Base-by-base conservation (phyloP, 2,329 filamentous ascomycete genomes). In the Alternaria infectoria region DNA sequence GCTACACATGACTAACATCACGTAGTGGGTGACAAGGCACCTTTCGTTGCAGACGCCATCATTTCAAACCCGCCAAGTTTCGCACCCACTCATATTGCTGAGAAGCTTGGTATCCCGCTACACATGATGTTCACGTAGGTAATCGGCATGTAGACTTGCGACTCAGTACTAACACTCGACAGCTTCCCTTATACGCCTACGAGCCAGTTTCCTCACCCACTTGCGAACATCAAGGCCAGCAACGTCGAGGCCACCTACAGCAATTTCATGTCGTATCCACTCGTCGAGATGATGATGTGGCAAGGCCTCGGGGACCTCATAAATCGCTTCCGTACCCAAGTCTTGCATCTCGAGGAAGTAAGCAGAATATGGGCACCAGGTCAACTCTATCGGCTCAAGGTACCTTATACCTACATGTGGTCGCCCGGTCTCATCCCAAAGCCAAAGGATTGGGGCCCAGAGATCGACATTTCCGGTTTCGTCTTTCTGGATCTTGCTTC, bases 71-170 rank as follows among this genome's bases (percentile, higher is more conserved):
- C 91, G 4, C 91, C 91, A 0, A 92, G 90, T 72, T 93, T 93
- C 76, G 91, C 90, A 0, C 91, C 93, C 68, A 85, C 93, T 5
- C 91, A 93, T 71, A 87, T 91, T 64, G 91, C 91, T 1, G 90
- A 93, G 79, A 91, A 91, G 75, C 77, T 93, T 65, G 90, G 90
- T 0, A 88, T 93, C 23, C 91, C 91, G 0, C 75, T 93, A 15
- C 91, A 93, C 71, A 88, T 97, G 80, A 96, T 97, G 91, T 97
- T 97, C 81, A 97, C 93, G 62, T 91, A 83, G 76, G 89, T 64
- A 86, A 4, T 26, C 5, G 13, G 4, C 6, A 23, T 6, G 9
- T 13, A 17, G 36, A 6, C 21, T 25, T 8, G 36, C 10, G 11
- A 17, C 12, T 5, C 10, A n/a, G 5, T 11, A 28, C 66, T 75